Evolutionary conservation across 805 yeast genomes (phyloP).

Genomic region (Teunomyces cretensis): DNA sequence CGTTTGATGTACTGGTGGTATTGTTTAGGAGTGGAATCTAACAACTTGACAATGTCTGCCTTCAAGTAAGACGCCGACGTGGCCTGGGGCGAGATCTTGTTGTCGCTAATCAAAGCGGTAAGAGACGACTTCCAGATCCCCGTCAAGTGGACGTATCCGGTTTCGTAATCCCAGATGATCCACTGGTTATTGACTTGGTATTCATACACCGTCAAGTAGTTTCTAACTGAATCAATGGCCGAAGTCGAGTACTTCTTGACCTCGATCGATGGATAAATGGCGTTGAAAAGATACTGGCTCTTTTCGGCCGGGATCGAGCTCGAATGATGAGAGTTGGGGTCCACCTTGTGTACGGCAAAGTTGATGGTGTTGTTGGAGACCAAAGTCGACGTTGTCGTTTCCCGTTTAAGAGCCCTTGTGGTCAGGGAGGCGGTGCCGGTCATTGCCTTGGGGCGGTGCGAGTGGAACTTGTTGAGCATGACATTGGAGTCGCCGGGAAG

Average conservation of each 20-base stretch:
- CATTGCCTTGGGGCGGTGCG: neutral
- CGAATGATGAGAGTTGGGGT: neutral
- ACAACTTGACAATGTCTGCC: conserved; percentile 72
- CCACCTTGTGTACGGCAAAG: conserved; percentile 11
- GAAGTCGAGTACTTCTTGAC: conserved; percentile 65
- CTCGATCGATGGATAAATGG: conserved; percentile 10
- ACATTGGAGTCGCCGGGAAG: neutral
- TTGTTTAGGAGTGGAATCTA: conserved; percentile 62
- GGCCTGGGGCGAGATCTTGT: neutral
- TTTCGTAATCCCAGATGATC: conserved; percentile 81
- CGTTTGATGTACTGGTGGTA: conserved; percentile 63
- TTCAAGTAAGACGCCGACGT: conserved; percentile 35
- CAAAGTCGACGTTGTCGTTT: conserved; percentile 6
- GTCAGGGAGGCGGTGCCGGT: neutral
- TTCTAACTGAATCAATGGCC: conserved; percentile 61
- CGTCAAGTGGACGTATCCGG: conserved; percentile 85
- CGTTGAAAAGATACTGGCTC: neutral
- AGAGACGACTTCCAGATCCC: conserved; percentile 75
- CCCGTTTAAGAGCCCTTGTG: neutral
- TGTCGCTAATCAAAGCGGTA: conserved; percentile 10
- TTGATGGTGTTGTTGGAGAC: conserved; percentile 9
- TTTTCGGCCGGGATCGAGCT: neutral
- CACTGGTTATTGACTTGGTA: conserved; percentile 67
- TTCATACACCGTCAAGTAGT: conserved; percentile 69
- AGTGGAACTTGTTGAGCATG: neutral